phyloP scores from a whole-genome alignment of 306 rosid genomes.

The Sophora flavescens region DNA sequence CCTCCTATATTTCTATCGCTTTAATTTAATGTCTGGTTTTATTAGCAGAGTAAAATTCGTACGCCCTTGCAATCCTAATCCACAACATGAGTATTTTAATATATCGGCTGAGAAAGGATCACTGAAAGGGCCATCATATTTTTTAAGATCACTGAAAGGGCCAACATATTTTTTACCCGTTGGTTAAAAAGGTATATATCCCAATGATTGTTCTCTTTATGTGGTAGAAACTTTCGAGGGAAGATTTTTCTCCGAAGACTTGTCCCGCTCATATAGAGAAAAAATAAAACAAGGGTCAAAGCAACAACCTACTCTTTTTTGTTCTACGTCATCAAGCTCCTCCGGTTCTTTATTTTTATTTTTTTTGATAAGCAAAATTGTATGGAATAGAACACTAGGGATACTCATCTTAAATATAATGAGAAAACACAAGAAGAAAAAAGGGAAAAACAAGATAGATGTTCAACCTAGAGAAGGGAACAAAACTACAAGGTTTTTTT shows the following conservation, averaged over 20 bases:
- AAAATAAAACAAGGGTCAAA: slow-evolving; percentile 38
- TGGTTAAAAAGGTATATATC: slow-evolving; percentile 40
- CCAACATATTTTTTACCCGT: slow-evolving; percentile 18
- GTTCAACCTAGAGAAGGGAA: too few relatives aligned
- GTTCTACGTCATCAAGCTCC: background rate
- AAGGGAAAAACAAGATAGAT: too few relatives aligned
- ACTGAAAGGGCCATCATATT: slow-evolving; percentile 27
- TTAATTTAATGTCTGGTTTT: slow-evolving; percentile 19
- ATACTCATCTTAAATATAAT: too few relatives aligned
- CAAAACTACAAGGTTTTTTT: too few relatives aligned
- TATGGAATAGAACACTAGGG: too few relatives aligned
- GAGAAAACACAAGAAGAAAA: too few relatives aligned
- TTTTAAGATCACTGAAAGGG: slow-evolving; percentile 30
- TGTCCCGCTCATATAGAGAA: slow-evolving; percentile 3
- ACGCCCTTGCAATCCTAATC: slow-evolving; percentile 44
- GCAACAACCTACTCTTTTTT: slow-evolving; percentile 2
- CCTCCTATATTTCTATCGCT: background rate
- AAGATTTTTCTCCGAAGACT: slow-evolving; percentile 44
- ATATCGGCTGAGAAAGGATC: too few relatives aligned
- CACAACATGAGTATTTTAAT: slow-evolving; percentile 26
- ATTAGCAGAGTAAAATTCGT: slow-evolving; percentile 5
- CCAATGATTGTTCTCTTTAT: slow-evolving; percentile 49
- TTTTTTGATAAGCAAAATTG: too few relatives aligned
- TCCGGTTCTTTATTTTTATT: too few relatives aligned
- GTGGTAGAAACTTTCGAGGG: slow-evolving; percentile 48